phyloP scores from a whole-genome alignment of 2,329 filamentous ascomycete genomes.

The Monosporascus sp. region DNA sequence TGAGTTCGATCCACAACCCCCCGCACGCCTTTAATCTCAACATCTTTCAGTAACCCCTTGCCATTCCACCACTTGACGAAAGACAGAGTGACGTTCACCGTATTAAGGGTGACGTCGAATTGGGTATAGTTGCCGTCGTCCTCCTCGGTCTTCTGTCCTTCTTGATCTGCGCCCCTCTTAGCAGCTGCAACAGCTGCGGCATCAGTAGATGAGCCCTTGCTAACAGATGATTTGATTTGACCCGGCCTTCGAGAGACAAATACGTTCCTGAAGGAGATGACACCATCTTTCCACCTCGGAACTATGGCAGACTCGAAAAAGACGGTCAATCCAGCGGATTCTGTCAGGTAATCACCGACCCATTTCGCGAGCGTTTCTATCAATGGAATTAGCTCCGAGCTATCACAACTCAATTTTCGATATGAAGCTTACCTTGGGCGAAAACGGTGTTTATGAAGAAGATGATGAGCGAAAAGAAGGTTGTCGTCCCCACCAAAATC shows the following conservation, averaged over 20 bases:
- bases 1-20: constrained; percentile 88
- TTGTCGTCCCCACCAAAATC: constrained; percentile 95
- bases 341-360: constrained; percentile 92
- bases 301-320: constrained; percentile 98
- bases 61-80: constrained; percentile 99
- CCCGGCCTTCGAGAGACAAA: constrained; percentile 91
- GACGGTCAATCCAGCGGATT: constrained; percentile 87
- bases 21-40: constrained; percentile 88
- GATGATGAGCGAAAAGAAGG: constrained; percentile 90
- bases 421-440: constrained; percentile 65
- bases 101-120: constrained; percentile 91
- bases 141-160: constrained; percentile 43
- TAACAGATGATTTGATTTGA: constrained; percentile 75
- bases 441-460: constrained; percentile 93
- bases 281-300: constrained; percentile 89
- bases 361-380: constrained; percentile 85
- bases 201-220: constrained; percentile 81
- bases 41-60: constrained; percentile 83
- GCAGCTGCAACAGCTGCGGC: constrained; percentile 83
- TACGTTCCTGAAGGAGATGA: constrained; percentile 95
- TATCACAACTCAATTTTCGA: background rate
- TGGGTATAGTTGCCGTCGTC: constrained; percentile 98
- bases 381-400: constrained; percentile 11
- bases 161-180: constrained; percentile 50
- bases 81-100: constrained; percentile 91